These are phyloP conservation scores for Xylogone sp. DNA, from an alignment of 2,329 filamentous ascomycete species.

Conservation along the genomic window DNA sequence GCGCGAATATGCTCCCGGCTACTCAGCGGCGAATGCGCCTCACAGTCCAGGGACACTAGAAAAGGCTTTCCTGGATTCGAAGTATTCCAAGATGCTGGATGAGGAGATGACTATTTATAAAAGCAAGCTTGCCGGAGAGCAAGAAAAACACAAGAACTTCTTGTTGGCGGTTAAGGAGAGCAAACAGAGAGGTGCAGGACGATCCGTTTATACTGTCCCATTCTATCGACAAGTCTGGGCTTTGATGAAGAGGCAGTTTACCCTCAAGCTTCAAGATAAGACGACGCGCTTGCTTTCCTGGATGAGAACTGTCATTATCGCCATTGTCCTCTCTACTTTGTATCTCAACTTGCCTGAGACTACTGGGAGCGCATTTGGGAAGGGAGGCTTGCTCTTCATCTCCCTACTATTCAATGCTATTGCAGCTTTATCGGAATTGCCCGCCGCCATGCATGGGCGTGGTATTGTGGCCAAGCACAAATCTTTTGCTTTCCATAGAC, in stretches of 20 bases:
- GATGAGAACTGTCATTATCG: constrained; percentile 60
- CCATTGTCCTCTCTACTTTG: constrained; percentile 64
- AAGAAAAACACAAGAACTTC: constrained; percentile 71
- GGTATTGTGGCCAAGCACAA: too few species aligned
- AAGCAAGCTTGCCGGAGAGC: constrained; percentile 56
- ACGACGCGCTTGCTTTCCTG: too few species aligned
- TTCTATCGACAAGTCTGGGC: constrained; percentile 82
- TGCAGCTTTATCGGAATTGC: too few species aligned
- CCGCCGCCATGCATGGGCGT: too few species aligned
- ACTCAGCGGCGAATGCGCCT: constrained; percentile 62
- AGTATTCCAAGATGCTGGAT: constrained; percentile 50
- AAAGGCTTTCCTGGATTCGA: constrained; percentile 68
- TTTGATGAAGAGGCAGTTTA: constrained; percentile 77
- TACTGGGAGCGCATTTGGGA: constrained; percentile 57
- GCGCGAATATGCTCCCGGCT: constrained; percentile 67
- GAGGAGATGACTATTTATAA: constrained; percentile 69
- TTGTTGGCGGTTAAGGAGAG: constrained; percentile 69
- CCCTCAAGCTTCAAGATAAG: constrained; percentile 82
- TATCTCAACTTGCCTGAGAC: constrained; percentile 47
- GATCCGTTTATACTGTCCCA: constrained; percentile 78
- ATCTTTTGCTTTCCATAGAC: too few species aligned
- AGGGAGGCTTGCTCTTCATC: constrained; percentile 65
- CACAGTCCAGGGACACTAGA: constrained; percentile 63
- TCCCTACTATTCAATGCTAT: constrained; percentile 65
- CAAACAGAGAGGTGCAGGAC: constrained; percentile 69